Conservation (phyloP, 2,329 filamentous ascomycete genomes). For the Cladosporium sp. region DNA sequence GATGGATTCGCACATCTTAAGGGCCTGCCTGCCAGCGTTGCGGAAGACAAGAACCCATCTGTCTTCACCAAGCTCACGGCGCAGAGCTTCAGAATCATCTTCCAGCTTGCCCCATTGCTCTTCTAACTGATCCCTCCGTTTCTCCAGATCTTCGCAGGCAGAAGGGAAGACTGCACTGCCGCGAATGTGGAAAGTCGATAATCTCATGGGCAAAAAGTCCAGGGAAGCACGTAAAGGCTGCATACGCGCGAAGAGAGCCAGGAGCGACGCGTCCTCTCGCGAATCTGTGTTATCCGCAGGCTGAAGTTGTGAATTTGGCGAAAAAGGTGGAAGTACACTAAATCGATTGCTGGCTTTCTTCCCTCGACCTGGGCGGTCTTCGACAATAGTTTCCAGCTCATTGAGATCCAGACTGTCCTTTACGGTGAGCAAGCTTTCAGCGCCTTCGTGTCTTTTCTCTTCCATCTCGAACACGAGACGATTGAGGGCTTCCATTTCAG, state of each 20-base stretch:
- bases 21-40: conserved; percentile 82
- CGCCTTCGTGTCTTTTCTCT: conserved; percentile 80
- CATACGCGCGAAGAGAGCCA: conserved; percentile 91
- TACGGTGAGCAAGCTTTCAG: conserved; percentile 56
- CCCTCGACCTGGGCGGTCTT: conserved; percentile 66
- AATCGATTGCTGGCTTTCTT: conserved; percentile 59
- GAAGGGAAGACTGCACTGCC: conserved; percentile 79
- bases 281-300: conserved; percentile 54
- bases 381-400: conserved; percentile 87
- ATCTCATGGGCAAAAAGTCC: conserved; percentile 91
- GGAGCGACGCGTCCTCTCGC: conserved; percentile 80
- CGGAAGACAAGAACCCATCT: conserved; percentile 95
- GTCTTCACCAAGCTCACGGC: conserved; percentile 89
- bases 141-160: conserved; percentile 82
- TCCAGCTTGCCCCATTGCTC: conserved; percentile 84
- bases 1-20: conserved; percentile 96
- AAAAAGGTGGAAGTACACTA: conserved; percentile 56
- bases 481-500: conserved; percentile 76
- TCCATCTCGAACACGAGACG: conserved; percentile 96
- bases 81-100: conserved; percentile 80
- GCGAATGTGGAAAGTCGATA: conserved; percentile 78
- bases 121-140: conserved; percentile 69
- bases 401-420: conserved; percentile 67
- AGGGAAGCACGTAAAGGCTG: conserved; percentile 88
- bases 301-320: conserved; percentile 58